phyloP scores from a whole-genome alignment of 2,329 filamentous ascomycete genomes.

The Tothia fuscella region DNA sequence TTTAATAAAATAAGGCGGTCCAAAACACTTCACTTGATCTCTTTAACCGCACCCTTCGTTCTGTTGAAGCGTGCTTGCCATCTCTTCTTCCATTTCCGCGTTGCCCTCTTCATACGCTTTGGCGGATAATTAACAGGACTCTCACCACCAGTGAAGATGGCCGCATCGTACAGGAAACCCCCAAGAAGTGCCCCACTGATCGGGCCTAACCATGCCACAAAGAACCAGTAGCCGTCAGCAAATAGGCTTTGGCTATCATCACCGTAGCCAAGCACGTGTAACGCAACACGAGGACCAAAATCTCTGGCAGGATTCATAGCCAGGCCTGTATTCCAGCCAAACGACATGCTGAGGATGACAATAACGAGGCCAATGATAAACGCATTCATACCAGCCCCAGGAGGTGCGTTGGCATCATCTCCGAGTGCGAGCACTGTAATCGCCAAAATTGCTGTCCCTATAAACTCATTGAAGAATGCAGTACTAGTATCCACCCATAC shows the following conservation, averaged over 20 bases:
- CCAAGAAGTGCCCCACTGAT: slow-evolving; percentile 3
- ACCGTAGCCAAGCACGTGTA: slow-evolving; percentile 57
- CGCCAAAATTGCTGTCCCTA: slow-evolving; percentile 54
- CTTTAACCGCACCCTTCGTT: slow-evolving; percentile 1
- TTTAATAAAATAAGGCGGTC: too few relatives aligned
- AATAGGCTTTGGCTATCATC: slow-evolving; percentile 46
- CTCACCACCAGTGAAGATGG: slow-evolving; percentile 17
- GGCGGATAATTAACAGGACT: slow-evolving; percentile 9
- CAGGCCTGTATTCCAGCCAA: slow-evolving; percentile 67
- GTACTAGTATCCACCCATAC: slow-evolving; percentile 17
- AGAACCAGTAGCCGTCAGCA: slow-evolving; percentile 60
- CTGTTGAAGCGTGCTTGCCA: slow-evolving; percentile 2
- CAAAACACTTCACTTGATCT: neutral
- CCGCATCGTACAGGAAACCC: slow-evolving; percentile 5
- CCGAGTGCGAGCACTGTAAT: slow-evolving; percentile 59
- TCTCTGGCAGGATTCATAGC: slow-evolving; percentile 66
- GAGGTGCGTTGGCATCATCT: slow-evolving; percentile 35
- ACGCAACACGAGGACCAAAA: slow-evolving; percentile 55
- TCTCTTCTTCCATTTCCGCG: slow-evolving; percentile 4
- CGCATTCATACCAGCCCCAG: slow-evolving; percentile 32
- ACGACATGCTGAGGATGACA: slow-evolving; percentile 59
- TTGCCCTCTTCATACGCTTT: slow-evolving; percentile 4
- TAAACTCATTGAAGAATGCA: slow-evolving; percentile 55
- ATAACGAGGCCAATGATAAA: slow-evolving; percentile 50
- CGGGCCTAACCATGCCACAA: slow-evolving; percentile 33